Base-by-base conservation (phyloP, 495 filamentous ascomycete species). In the Tuber melanosporum region DNA sequence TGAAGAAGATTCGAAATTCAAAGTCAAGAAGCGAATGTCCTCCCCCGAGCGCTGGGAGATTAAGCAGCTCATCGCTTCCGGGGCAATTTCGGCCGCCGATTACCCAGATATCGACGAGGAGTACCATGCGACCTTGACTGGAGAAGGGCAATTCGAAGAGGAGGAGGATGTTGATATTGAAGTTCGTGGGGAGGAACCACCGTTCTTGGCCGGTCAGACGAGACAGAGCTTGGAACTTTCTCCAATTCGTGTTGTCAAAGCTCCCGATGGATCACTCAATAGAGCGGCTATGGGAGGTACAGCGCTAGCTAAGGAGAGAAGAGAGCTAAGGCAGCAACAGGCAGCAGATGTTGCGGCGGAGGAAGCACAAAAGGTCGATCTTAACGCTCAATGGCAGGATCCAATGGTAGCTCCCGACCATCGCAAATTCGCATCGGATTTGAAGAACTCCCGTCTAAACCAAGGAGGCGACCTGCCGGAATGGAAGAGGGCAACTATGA, bases 101-200 rank as follows among this genome's bases (percentile, higher is more conserved):
- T 97, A 97, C 82, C 96, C 96, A 0, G 94, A 98, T 76, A 88
- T 98, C 14, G 93, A 99, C 79, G 93, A 97, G 78, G 94, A 98
- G 73, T 97, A 97, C 85, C 90, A 97, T 76, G 91, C 92, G 22
- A 94, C 93, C 0, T 85, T 97, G 26, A 91, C 91, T 71, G 95
- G 94, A 3, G 92, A 95, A 80, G 93, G 92, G 19, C 90, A 91
- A 32, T 94, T 98, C 84, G 95, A 98, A 83, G 89, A 98, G 77
- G 95, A 99, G 85, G 94, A 98, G 85, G 95, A 99, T 84, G 88
- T 98, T 14, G 95, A 99, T 84, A 99, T 99, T 78, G 95, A 99
- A 84, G 92, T 99, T 70, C 88, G 90, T 81, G 96, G 98, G 77
- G 96, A 98, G 81, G 95, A 99, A 80, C 95, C 95, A 20, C 96